Base-by-base conservation (phyloP, 768 basidiomycete genomes). In the Lactarius pseudohatsudake region DNA sequence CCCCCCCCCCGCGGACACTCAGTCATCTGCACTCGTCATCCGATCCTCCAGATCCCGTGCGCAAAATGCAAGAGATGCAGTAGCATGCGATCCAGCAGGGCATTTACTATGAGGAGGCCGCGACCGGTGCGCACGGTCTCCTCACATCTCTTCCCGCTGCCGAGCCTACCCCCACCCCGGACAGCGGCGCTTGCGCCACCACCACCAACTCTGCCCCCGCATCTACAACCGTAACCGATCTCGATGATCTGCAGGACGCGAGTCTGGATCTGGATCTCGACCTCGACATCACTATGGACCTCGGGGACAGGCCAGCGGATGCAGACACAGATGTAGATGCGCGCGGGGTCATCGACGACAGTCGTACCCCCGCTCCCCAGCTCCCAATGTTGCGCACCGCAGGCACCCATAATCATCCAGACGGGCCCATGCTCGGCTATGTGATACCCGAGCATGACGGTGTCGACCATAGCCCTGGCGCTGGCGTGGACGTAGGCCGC, bases 41-140 rank as follows among this genome's bases (percentile, higher is more conserved):
- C 5, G n/a, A 13, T 28, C 58, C 66, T 56, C 15, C n/a, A n/a
- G 36, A 57, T 50, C 26, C n/a, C 16, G 45, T 9, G 20, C 50
- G 11, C 15, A 26, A 10, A 16, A 22, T 11, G 15, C 4, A 32
- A 15, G 11, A 28, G 13, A 38, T 3, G 40, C 20, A 50, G 2
- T 36, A 18, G 26, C 1, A n/a, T 6, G 34, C 16, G 1, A 20
- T 38, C 41, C 32, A 30, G 62, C n/a, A n/a, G n/a, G 66, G 16
- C 64, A 64, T 67, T 67, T 26, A 36, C 16, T 3, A 58, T 66
- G 65, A 66, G 65, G 65, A 26, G 57, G 38, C 61, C 61, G 65
- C 50, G 40, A 20, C 30, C 34, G 57, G 62, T 62, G 66, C 58
- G 50, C 62, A 47, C 66, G 62, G 62, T 59, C 62, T 67, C 66